Percentiles rank a stretch among this genome's conserved stretches.
Conservation (phyloP, 129 eudicot genomes). For the Centella asiatica region DNA sequence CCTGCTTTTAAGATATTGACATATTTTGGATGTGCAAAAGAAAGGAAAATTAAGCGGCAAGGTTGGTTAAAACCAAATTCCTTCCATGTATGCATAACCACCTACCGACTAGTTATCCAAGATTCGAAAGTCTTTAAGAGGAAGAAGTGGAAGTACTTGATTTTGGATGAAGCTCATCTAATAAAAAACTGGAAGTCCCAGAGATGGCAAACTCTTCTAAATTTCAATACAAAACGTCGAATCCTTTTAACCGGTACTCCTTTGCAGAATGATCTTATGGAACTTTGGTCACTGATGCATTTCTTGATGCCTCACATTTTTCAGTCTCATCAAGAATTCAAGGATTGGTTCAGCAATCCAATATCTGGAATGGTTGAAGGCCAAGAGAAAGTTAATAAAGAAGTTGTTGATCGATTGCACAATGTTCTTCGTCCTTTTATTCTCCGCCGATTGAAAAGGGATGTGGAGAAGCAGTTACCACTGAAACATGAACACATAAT, state of each 20-base stretch:
- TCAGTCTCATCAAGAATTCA: conserved; percentile 99
- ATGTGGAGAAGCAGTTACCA: conserved; percentile 96
- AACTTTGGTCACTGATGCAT: conserved; percentile 99
- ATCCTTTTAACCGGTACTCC: conserved; percentile 96
- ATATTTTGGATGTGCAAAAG: conserved; percentile 96
- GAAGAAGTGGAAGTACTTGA: conserved; percentile 94
- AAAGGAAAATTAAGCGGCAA: conserved; percentile 78
- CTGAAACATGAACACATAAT: conserved; percentile 82
- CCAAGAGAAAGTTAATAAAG: conserved; percentile 90
- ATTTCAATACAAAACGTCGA: conserved; percentile 89
- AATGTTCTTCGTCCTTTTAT: conserved; percentile 94
- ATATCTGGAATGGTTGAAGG: conserved; percentile 99
- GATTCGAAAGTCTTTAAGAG: conserved; percentile 92
- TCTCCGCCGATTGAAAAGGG: conserved; percentile 91
- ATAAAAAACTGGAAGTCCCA: conserved; percentile 98
- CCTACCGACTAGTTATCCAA: conserved; percentile 91
- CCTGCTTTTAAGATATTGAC: conserved; percentile 98
- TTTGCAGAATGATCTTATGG: conserved; percentile 95
- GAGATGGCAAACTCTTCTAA: conserved; percentile 93
- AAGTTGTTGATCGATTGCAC: conserved; percentile 95
- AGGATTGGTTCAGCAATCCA: conserved; percentile 97
- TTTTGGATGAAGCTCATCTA: conserved; percentile 95
- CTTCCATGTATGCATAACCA: conserved; percentile 89
- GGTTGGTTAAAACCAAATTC: conserved; percentile 96
- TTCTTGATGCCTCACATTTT: conserved; percentile 98